phyloP scores from a whole-genome alignment of 768 basidiomycete genomes.

The Boletus sp. region DNA sequence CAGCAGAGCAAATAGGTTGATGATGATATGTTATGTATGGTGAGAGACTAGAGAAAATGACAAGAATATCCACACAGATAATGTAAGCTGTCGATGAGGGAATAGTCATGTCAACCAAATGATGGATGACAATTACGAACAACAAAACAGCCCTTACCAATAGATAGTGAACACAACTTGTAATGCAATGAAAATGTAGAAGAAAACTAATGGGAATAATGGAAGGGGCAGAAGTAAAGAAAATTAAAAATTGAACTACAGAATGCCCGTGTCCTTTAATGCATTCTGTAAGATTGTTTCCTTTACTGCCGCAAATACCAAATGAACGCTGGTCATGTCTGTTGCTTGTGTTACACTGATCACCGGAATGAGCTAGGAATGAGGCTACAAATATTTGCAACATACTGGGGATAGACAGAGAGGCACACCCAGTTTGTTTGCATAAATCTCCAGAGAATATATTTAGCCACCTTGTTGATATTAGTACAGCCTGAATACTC shows the following conservation, averaged over 20 bases:
- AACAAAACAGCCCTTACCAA: constrained; percentile 12
- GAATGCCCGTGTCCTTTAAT: constrained; percentile 79
- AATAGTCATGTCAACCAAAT: not conserved
- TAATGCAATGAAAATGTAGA: too few relatives aligned
- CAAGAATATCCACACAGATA: constrained; percentile 33
- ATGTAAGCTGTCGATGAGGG: constrained; percentile 20
- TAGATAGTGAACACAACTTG: too few relatives aligned
- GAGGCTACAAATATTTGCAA: constrained; percentile 5
- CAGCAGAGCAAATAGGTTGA: constrained; percentile 22
- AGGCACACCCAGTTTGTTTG: constrained; percentile 82
- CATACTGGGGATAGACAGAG: constrained; percentile 91
- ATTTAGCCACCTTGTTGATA: constrained; percentile 93
- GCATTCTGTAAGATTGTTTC: constrained; percentile 91
- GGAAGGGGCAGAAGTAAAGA: not conserved
- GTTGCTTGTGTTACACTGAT: constrained; percentile 81
- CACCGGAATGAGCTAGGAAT: not conserved
- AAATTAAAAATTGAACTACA: constrained; percentile 37
- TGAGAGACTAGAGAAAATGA: constrained; percentile 14
- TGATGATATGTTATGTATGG: constrained; percentile 30
- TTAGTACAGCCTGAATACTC: constrained; percentile 88
- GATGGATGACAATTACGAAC: not conserved
- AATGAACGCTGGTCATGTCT: constrained; percentile 77
- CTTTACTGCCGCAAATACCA: constrained; percentile 87
- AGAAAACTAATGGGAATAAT: too few relatives aligned
- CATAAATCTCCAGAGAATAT: constrained; percentile 44